These are phyloP conservation scores for Pythium chondricola DNA, from an alignment of 352 stramenopile species.

Conservation along the genomic window DNA sequence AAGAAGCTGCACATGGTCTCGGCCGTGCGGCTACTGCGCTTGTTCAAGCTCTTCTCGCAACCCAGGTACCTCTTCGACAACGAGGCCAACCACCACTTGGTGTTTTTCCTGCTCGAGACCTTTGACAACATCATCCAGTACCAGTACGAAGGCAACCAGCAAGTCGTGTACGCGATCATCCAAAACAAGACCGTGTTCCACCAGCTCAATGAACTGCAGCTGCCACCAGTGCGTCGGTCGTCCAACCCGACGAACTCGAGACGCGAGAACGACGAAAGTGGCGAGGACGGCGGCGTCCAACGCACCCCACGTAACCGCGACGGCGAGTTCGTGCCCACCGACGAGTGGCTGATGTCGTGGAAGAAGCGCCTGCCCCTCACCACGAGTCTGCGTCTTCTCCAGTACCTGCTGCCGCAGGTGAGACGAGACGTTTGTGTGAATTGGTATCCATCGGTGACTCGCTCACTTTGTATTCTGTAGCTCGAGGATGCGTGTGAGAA, in stretches of 20 bases:
- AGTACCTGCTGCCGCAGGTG: constrained; percentile 92
- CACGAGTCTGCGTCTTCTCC: constrained; percentile 92
- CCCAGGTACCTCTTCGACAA: constrained; percentile 92
- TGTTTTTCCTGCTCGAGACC: constrained; percentile 96
- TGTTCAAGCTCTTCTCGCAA: constrained; percentile 97
- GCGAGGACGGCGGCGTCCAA: constrained; percentile 1
- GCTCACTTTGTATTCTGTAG: constrained; percentile 16
- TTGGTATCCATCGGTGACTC: neutral
- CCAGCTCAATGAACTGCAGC: constrained; percentile 84
- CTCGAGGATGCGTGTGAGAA: constrained; percentile 72
- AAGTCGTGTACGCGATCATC: constrained; percentile 98
- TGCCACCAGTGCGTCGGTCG: constrained; percentile 77
- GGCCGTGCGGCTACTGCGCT: constrained; percentile 93
- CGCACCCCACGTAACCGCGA: constrained; percentile 32
- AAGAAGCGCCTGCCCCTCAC: constrained; percentile 94
- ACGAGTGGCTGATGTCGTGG: constrained; percentile 92
- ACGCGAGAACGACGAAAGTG: constrained; percentile 1
- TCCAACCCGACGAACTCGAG: constrained; percentile 5
- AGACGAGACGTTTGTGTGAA: too few relatives aligned
- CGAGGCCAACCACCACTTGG: constrained; percentile 93
- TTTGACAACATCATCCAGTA: constrained; percentile 99
- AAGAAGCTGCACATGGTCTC: constrained; percentile 94
- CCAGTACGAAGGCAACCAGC: constrained; percentile 94
- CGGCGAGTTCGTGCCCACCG: constrained; percentile 82
- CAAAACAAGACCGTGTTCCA: constrained; percentile 95